phyloP scores from a whole-genome alignment of 2,329 filamentous ascomycete genomes.

The Cercospora citrullina region DNA sequence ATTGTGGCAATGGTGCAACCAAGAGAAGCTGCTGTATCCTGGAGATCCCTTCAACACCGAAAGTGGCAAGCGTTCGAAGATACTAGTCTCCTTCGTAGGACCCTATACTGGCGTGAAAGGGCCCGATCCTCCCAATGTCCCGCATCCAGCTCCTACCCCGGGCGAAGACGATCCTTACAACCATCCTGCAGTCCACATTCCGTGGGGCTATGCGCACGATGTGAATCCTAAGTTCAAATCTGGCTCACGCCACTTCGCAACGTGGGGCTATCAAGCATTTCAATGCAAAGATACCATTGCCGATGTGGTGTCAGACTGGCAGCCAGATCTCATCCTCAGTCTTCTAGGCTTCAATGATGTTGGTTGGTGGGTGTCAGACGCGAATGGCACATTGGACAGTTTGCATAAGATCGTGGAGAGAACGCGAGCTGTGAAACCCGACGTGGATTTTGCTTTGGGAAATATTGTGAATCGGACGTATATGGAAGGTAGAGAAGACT shows the following conservation, averaged over 20 bases:
- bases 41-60: not conserved
- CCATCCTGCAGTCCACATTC: constrained; percentile 3
- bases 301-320: constrained; percentile 33
- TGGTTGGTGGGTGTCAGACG: constrained; percentile 29
- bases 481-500: constrained; percentile 26
- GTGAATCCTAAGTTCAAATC: constrained; percentile 32
- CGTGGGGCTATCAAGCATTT: constrained; percentile 38
- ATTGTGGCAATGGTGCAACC: constrained; percentile 44
- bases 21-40: not conserved
- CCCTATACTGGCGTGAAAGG: constrained; percentile 42
- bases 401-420: constrained; percentile 37
- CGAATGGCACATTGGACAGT: constrained; percentile 26
- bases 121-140: constrained; percentile 36
- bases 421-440: constrained; percentile 35
- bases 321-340: constrained; percentile 38
- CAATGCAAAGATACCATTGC: constrained; percentile 37
- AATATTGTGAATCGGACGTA: constrained; percentile 28
- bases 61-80: constrained; percentile 25
- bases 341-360: constrained; percentile 34
- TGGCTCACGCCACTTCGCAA: constrained; percentile 21
- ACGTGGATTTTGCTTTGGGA: constrained; percentile 27
- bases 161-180: constrained; percentile 12
- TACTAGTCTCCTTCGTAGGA: constrained; percentile 33
- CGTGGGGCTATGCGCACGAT: constrained; percentile 39
- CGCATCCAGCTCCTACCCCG: constrained; percentile 19